These are phyloP conservation scores for Termitomyces sp. DNA, from an alignment of 768 basidiomycete species.

Conservation along the genomic window DNA sequence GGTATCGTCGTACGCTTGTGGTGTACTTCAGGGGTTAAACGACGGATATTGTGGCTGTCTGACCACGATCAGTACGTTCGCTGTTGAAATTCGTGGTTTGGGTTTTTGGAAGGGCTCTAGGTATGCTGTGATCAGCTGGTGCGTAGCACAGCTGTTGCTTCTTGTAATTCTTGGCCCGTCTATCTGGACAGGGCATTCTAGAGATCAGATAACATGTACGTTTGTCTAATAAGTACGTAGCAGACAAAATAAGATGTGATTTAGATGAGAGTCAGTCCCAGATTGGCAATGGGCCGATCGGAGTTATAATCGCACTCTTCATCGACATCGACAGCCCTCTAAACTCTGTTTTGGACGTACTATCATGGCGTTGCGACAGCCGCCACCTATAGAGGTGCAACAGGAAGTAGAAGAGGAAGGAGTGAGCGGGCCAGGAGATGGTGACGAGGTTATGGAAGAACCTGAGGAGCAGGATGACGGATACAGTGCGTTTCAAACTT, in stretches of 20 bases:
- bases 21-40: conserved; percentile 70
- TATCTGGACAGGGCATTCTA: conserved; percentile 39
- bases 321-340: conserved; percentile 19
- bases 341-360: conserved; percentile 7
- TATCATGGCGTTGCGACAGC: conserved; percentile 35
- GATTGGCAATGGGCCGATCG: conserved; percentile 20
- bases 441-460: conserved; percentile 80
- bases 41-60: conserved; percentile 97
- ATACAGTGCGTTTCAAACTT: conserved; percentile 60
- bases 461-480: conserved; percentile 72
- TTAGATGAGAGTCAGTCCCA: neutral
- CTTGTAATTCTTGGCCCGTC: conserved; percentile 70
- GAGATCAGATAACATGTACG: conserved; percentile 45
- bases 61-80: conserved; percentile 92
- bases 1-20: conserved; percentile 46
- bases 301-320: conserved; percentile 29
- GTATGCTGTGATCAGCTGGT: conserved; percentile 69
- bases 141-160: conserved; percentile 62
- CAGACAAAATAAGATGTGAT: neutral
- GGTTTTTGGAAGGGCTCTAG: conserved; percentile 50
- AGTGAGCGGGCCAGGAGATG: conserved; percentile 52
- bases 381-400: conserved; percentile 34
- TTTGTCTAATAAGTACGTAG: conserved; percentile 23
- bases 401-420: conserved; percentile 63
- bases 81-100: conserved; percentile 66